These are phyloP conservation scores for Tanacetum coccineum DNA, from an alignment of 129 eudicot genomes.

Conservation along the genomic window DNA sequence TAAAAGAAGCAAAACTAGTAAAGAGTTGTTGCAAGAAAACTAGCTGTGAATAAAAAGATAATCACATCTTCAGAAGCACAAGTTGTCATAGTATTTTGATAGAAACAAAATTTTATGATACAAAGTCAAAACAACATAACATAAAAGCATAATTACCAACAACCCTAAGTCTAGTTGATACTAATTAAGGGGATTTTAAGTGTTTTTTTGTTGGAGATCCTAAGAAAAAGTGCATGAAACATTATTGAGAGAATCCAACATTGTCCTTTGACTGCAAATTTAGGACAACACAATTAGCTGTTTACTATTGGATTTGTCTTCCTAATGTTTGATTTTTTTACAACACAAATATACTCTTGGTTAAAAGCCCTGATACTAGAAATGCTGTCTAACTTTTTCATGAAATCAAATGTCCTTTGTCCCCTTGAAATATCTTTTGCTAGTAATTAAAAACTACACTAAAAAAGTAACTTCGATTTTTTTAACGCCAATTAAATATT, in stretches of 20 bases:
- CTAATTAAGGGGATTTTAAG: constrained; percentile 22
- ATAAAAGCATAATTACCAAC: constrained; percentile 29
- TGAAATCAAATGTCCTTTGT: constrained; percentile 12
- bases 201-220: constrained; percentile 28
- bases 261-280: constrained; percentile 39
- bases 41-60: too few species aligned
- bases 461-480: too few species aligned
- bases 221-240: constrained; percentile 23
- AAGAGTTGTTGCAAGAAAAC: too few species aligned
- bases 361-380: constrained; percentile 8
- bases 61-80: too few species aligned
- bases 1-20: too few species aligned
- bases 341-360: constrained; percentile 25
- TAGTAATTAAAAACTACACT: too few species aligned
- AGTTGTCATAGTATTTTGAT: too few species aligned
- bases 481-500: too few species aligned
- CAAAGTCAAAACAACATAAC: too few species aligned
- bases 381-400: constrained; percentile 23
- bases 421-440: constrained; percentile 10
- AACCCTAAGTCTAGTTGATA: constrained; percentile 29
- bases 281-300: constrained; percentile 34
- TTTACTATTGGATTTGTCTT: constrained; percentile 29
- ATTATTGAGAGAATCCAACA: constrained; percentile 41
- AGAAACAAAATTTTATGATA: too few species aligned
- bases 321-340: constrained; percentile 19